Conservation (phyloP, 2,329 filamentous ascomycete species). For the Ceratocystis papillata region DNA sequence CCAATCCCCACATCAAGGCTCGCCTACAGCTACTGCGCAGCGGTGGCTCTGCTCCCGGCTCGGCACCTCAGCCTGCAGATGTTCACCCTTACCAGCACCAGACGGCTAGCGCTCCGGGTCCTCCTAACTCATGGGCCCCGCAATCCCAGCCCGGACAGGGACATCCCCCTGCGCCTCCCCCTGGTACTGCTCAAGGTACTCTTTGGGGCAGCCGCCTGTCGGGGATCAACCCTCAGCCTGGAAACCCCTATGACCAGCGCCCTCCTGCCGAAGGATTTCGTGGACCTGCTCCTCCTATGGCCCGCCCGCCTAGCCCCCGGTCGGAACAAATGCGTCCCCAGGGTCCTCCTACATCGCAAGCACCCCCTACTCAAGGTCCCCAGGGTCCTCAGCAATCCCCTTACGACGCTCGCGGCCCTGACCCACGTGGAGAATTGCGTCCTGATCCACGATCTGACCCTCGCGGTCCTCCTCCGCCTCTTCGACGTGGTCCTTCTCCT, state of each 20-base stretch:
- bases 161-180: conserved; percentile 34
- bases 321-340: conserved; percentile 51
- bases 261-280: conserved; percentile 51
- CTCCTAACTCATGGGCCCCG: conserved; percentile 80
- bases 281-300: conserved; percentile 54
- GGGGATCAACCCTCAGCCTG: conserved; percentile 66
- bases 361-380: conserved; percentile 21
- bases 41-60: conserved; percentile 57
- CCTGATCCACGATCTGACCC: conserved; percentile 22
- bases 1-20: conserved; percentile 92
- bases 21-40: conserved; percentile 79
- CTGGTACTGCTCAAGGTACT: conserved; percentile 38
- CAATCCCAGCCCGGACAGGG: conserved; percentile 49
- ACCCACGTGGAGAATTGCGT: conserved; percentile 22
- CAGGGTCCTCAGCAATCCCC: conserved; percentile 53
- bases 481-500: conserved; percentile 31
- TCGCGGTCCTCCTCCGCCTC: conserved; percentile 38
- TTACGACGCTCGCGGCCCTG: conserved; percentile 25
- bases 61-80: conserved; percentile 83
- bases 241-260: conserved; percentile 71
- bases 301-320: conserved; percentile 64
- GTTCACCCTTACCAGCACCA: conserved; percentile 94
- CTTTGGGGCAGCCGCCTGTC: conserved; percentile 56
- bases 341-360: conserved; percentile 15
- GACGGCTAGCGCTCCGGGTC: conserved; percentile 66